Percentiles rank a stretch among this genome's conserved stretches.
These are phyloP conservation scores for Drechslerella dactyloides DNA, from an alignment of 2,329 filamentous ascomycete genomes.

Conservation along the genomic window DNA sequence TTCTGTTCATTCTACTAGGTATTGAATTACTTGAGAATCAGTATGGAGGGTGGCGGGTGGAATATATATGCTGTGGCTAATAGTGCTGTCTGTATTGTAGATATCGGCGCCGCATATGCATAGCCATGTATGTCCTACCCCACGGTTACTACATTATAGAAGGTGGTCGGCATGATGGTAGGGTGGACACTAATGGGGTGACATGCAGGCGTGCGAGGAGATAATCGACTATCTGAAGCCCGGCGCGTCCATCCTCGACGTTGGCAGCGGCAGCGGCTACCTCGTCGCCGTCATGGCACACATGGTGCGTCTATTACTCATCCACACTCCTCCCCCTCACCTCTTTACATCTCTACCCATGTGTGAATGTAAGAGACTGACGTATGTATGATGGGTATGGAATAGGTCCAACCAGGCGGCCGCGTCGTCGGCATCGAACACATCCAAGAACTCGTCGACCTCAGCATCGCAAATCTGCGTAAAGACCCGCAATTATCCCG, in stretches of 20 bases:
- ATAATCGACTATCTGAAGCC: conserved; percentile 56
- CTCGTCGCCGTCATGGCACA: conserved; percentile 87
- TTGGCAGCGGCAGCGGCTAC: conserved; percentile 80
- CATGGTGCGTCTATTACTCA: conserved; percentile 62
- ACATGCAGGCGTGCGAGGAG: conserved; percentile 50
- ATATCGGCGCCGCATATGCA: conserved; percentile 55
- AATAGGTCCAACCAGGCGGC: conserved; percentile 56
- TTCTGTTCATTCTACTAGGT: too few species aligned
- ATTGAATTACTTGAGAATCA: too few species aligned
- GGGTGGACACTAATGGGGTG: neutral
- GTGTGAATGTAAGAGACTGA: neutral
- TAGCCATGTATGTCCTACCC: conserved; percentile 46
- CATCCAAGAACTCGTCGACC: conserved; percentile 68
- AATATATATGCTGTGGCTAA: neutral
- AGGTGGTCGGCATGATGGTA: conserved; percentile 6
- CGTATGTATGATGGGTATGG: neutral
- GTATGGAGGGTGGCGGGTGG: too few species aligned
- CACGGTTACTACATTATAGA: neutral
- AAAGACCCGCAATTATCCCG: conserved; percentile 67
- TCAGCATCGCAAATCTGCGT: conserved; percentile 70
- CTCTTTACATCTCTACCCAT: neutral
- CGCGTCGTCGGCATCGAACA: conserved; percentile 77
- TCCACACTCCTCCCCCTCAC: conserved; percentile 2
- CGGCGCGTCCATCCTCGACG: conserved; percentile 68
- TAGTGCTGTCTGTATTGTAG: neutral